phyloP scores from a whole-genome alignment of 2,329 filamentous ascomycete species.

The Aspergillus spinulosporus region DNA sequence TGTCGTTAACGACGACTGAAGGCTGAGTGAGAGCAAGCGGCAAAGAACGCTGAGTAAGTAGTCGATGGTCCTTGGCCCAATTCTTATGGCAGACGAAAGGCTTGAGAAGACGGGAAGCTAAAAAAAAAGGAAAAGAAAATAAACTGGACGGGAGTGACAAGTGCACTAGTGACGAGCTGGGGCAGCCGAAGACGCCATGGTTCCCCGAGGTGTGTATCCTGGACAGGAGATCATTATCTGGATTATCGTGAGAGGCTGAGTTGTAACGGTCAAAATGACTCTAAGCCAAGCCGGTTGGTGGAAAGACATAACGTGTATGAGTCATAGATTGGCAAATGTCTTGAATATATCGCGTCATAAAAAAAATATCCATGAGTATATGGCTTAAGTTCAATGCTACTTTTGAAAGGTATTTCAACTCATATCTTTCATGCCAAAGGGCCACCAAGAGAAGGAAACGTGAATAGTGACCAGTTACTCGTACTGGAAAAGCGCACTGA shows the following conservation, averaged over 20 bases:
- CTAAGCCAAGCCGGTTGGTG: background rate
- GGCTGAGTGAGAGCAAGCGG: background rate
- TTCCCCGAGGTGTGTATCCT: background rate
- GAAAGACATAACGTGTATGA: constrained; percentile 10
- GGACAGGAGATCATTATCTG: background rate
- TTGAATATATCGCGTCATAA: constrained; percentile 17
- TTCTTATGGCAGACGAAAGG: no score
- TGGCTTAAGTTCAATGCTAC: constrained; percentile 22
- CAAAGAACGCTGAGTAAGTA: background rate
- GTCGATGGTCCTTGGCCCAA: no score
- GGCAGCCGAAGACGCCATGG: no score
- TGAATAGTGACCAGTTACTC: constrained; percentile 50
- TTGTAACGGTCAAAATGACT: background rate
- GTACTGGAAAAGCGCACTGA: constrained; percentile 90
- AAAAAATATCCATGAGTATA: constrained; percentile 17
- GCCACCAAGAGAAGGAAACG: constrained; percentile 10
- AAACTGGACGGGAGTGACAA: no score
- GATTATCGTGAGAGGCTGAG: background rate
- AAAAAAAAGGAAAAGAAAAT: no score
- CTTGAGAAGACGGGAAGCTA: no score
- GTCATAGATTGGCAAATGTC: constrained; percentile 24
- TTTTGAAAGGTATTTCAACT: constrained; percentile 21
- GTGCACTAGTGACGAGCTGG: no score
- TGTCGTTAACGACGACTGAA: background rate
- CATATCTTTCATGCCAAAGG: constrained; percentile 15